Conservation (phyloP, 108 stramenopile species). For the Nitzschia sp. region DNA sequence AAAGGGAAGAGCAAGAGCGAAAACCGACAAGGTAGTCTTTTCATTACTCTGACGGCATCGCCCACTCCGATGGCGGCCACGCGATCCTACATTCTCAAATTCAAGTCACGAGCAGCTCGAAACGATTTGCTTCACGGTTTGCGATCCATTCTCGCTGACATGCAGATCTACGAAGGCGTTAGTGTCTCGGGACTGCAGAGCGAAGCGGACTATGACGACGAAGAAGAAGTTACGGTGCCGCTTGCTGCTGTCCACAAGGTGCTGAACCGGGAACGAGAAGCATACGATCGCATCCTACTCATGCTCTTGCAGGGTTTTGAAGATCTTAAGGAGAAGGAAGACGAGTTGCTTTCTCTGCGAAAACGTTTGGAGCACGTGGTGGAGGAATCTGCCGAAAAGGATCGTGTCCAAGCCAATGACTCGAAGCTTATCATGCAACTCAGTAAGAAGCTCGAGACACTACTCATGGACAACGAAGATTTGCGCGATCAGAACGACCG, state of each 20-base stretch:
- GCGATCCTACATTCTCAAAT: constrained; percentile 80
- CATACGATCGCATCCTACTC: constrained; percentile 85
- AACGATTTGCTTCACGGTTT: constrained; percentile 82
- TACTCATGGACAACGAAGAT: constrained; percentile 93
- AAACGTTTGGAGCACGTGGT: constrained; percentile 68
- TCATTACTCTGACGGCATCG: constrained; percentile 84
- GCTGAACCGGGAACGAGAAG: constrained; percentile 82
- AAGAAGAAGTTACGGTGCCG: constrained; percentile 81
- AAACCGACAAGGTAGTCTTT: constrained; percentile 81
- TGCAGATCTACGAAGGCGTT: constrained; percentile 87
- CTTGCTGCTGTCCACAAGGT: constrained; percentile 82
- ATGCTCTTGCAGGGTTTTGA: constrained; percentile 80
- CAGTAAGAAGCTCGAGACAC: constrained; percentile 90
- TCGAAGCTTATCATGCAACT: constrained; percentile 92
- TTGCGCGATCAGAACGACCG: constrained; percentile 88
- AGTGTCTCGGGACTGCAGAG: constrained; percentile 70
- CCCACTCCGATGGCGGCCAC: constrained; percentile 79
- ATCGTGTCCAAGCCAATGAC: constrained; percentile 89
- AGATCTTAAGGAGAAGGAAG: constrained; percentile 90
- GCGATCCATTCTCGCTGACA: constrained; percentile 81
- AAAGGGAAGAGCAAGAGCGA: constrained; percentile 67
- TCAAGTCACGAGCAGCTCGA: constrained; percentile 77
- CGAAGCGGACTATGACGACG: constrained; percentile 42
- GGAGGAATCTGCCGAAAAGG: constrained; percentile 77
- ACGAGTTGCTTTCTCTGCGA: constrained; percentile 72